Evolutionary conservation across 352 stramenopile species (phyloP).

Genomic region (Peronospora farinosa): DNA sequence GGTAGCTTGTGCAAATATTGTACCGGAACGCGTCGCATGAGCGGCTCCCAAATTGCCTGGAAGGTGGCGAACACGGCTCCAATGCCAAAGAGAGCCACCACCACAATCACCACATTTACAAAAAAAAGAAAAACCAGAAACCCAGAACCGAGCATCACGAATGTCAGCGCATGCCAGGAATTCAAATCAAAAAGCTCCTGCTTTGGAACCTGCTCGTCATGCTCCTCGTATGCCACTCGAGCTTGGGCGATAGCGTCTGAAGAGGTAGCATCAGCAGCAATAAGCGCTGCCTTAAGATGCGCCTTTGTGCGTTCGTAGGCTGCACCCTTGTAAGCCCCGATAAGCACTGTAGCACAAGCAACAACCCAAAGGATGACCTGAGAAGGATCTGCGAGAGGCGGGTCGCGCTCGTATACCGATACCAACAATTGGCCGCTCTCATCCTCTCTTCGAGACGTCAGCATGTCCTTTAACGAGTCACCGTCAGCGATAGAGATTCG

Average conservation of each 20-base stretch:
- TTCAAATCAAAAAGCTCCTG: conserved; percentile 85
- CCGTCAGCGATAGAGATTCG: conserved; percentile 59
- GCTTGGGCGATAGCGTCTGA: conserved; percentile 45
- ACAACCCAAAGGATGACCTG: conserved; percentile 73
- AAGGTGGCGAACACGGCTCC: conserved; percentile 50
- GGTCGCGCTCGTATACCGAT: conserved; percentile 59
- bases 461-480: conserved; percentile 40
- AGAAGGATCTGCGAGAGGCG: conserved; percentile 50
- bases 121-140: conserved; percentile 91
- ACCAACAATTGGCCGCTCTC: conserved; percentile 32
- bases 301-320: conserved; percentile 59
- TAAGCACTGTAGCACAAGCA: conserved; percentile 64
- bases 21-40: conserved; percentile 36
- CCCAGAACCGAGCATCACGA: conserved; percentile 86
- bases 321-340: conserved; percentile 66
- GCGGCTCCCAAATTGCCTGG: conserved; percentile 50
- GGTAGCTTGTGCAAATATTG: conserved; percentile 31
- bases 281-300: conserved; percentile 44
- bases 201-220: conserved; percentile 41
- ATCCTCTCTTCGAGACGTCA: conserved; percentile 20
- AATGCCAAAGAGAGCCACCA: conserved; percentile 66
- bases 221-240: conserved; percentile 45
- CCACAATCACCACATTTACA: conserved; percentile 67
- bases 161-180: conserved; percentile 81
- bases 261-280: conserved; percentile 43